A percentile compares a stretch with the other conserved stretches of the same genome.
phyloP scores from a whole-genome alignment of 2,329 filamentous ascomycete species.

The Diaporthe vexans region DNA sequence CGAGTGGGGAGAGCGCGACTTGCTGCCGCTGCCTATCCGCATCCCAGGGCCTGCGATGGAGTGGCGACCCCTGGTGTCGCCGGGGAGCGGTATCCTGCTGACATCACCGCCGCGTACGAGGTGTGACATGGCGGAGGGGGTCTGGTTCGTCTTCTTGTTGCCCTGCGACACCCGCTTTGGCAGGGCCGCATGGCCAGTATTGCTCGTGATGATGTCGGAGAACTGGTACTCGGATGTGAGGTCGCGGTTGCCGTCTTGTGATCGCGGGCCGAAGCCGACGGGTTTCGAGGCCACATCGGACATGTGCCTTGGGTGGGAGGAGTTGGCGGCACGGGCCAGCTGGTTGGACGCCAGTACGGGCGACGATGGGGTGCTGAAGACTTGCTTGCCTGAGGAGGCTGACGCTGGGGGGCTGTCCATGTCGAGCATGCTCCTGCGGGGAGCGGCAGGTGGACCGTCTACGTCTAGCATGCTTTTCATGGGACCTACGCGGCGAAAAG shows the following conservation, averaged over 20 bases:
- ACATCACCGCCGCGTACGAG: conserved; percentile 67
- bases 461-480: conserved; percentile 64
- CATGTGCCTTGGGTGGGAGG: conserved; percentile 64
- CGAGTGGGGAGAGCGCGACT: conserved; percentile 69
- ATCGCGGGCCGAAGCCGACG: conserved; percentile 61
- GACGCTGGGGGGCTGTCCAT: conserved; percentile 61
- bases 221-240: conserved; percentile 72
- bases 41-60: conserved; percentile 51
- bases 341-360: conserved; percentile 57
- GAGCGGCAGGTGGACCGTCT: conserved; percentile 50
- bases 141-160: conserved; percentile 52
- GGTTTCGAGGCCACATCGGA: conserved; percentile 67
- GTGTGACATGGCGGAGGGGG: conserved; percentile 62
- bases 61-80: conserved; percentile 57
- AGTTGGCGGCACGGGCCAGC: conserved; percentile 48
- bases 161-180: conserved; percentile 67
- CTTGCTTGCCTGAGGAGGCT: conserved; percentile 60
- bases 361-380: conserved; percentile 61
- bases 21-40: conserved; percentile 56
- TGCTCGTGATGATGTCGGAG: conserved; percentile 68
- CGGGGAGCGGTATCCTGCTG: conserved; percentile 63
- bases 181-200: conserved; percentile 59
- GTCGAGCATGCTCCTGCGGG: conserved; percentile 77
- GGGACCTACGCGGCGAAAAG: not conserved
- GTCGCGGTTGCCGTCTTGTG: conserved; percentile 53